phyloP scores from a whole-genome alignment of 176 grass and related monocot species.

The Eremochloa ophiuroides region DNA sequence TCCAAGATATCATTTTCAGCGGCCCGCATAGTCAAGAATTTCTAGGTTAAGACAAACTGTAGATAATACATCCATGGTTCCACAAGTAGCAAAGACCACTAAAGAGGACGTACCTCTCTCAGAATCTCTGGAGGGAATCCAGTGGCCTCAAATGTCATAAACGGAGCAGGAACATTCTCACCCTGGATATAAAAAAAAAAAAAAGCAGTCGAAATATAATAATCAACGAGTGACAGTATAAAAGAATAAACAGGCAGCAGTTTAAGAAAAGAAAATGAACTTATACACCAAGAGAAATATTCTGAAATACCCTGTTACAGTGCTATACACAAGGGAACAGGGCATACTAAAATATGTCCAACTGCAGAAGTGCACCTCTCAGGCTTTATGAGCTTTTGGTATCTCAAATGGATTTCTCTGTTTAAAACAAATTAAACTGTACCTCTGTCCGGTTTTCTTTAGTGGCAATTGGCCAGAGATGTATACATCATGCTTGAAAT shows the following conservation, averaged over 20 bases:
- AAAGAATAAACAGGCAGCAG: not conserved
- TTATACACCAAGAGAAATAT: not conserved
- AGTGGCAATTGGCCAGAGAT: not conserved
- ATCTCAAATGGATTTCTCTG: conserved; percentile 12
- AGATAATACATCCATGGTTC: not conserved
- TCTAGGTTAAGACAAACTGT: not conserved
- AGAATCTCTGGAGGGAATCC: conserved; percentile 96
- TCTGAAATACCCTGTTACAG: not conserved
- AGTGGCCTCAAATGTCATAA: conserved; percentile 98
- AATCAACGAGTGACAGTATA: not conserved
- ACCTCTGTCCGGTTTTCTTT: not conserved
- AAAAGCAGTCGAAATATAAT: not conserved
- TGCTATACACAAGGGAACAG: not conserved
- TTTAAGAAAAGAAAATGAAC: not conserved
- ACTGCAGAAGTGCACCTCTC: not conserved
- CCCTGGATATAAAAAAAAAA: conserved; percentile 69
- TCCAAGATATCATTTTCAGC: not conserved
- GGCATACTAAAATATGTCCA: conserved; percentile 1
- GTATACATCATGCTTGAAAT: conserved; percentile 7
- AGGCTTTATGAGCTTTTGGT: not conserved
- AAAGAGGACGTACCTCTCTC: conserved; percentile 70
- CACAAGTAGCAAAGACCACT: not conserved
- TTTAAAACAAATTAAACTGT: not conserved
- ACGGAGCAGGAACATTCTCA: conserved; percentile 85
- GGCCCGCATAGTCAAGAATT: not conserved